A percentile compares a stretch with the other conserved stretches of the same genome.
These are phyloP conservation scores for Tetrahymena borealis DNA, from an alignment of 73 alveolate species.

Conservation along the genomic window DNA sequence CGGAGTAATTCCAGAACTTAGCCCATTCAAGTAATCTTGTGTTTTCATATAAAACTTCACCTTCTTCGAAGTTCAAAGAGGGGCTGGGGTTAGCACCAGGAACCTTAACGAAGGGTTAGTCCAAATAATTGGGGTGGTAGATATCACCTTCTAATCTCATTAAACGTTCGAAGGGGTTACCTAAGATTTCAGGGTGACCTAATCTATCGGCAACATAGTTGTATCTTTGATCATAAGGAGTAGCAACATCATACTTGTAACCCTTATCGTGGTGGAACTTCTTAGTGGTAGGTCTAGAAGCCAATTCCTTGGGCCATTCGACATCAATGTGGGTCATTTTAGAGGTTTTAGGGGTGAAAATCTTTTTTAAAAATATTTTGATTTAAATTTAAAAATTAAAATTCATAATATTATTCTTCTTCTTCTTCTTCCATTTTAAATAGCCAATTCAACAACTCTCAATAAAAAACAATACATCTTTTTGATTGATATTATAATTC, in stretches of 20 bases:
- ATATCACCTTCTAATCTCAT: conserved; percentile 68
- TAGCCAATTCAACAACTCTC: not conserved
- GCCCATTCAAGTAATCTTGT: conserved; percentile 69
- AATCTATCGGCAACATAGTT: conserved; percentile 80
- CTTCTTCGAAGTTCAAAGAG: conserved; percentile 72
- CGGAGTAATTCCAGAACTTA: conserved; percentile 58
- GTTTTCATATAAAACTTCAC: conserved; percentile 75
- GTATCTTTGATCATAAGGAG: conserved; percentile 80
- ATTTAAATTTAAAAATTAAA: not conserved
- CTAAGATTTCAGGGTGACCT: conserved; percentile 75
- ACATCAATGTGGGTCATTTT: not conserved
- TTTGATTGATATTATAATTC: not conserved
- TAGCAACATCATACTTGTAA: conserved; percentile 64
- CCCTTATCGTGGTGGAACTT: conserved; percentile 66
- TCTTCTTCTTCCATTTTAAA: not conserved
- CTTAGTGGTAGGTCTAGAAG: conserved; percentile 20
- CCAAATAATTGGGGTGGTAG: conserved; percentile 73
- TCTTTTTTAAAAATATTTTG: not conserved
- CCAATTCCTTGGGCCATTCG: conserved; percentile 28
- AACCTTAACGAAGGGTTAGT: conserved; percentile 79
- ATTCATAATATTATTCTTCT: not conserved
- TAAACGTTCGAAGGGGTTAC: conserved; percentile 64
- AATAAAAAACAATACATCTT: not conserved
- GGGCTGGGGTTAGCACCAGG: conserved; percentile 81
- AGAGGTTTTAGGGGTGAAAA: not conserved